Base-by-base conservation (phyloP, 1,284 basidiomycete genomes). In the Ceratobasidium sp. region DNA sequence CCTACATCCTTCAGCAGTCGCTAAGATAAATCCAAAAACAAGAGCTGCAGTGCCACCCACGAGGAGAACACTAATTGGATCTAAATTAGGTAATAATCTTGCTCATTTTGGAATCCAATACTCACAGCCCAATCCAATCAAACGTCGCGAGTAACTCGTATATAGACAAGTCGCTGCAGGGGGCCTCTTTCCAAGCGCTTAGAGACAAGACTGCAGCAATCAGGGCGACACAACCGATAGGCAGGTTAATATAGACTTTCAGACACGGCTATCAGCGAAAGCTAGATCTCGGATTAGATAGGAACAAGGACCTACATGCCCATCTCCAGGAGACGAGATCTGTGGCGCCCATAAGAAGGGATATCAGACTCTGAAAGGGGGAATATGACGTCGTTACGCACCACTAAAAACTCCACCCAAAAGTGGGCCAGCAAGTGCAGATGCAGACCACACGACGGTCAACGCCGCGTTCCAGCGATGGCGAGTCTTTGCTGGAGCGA, bases 381-480 rank as follows among this genome's bases (percentile, higher is more conserved):
- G 42, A 64, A 33, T 49, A 76, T 73, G 69, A 73, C 58, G 61
- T 68, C 31, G 65, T 35, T 20, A 85, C 90, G 83, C 79, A 92
- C 92, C 86, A 81, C 92, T 93, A 84, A 94, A 94, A 76, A 90
- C 81, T 53, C 93, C 92, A 63, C 93, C 93, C 28, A 94, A 85
- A 26, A 94, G 82, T 35, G 93, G 93, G 4, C 93, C 92, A 45
- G 92, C 91, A 76, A 94, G 83, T 45, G 93, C 93, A 64, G 93
- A 94, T 81, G 90, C 91, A 77, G 90, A 90, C 93, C 93, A 94
- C 51, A 93, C 94, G 73, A 93, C 83, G 79, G 92, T 94, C 51
- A 94, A 86, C 28, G 92, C 92, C 82, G 92, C 91, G 11, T 92
- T 93, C 93, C 92, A 94, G 81, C 90, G 92, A 66, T 92, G 90